Evolutionary conservation across 495 filamentous ascomycete species (phyloP), one percentile per base, ranked within the genome.

Genomic region (Xylaria cubensis): DNA sequence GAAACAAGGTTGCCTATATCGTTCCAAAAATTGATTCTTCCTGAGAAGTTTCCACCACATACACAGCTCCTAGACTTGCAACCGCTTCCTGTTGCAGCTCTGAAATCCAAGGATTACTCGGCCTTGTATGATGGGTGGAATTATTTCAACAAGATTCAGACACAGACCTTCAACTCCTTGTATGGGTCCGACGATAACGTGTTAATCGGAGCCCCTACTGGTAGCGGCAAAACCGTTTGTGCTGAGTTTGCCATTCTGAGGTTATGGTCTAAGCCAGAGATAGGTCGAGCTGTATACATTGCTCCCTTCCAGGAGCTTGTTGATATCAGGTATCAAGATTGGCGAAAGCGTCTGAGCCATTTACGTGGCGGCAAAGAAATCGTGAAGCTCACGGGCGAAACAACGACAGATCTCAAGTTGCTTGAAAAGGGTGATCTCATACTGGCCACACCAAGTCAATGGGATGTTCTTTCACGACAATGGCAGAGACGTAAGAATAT

Each of bases 401-500:
- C 92, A 10, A 93, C 94, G 2, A 91, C 93, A 17, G 96, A 99
- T 80, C 84, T 99, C 63, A 95, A 94, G 80, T 84, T 97, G 24
- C 87, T 99, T 5, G 95, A 97, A 73, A 87, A 88, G 69, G 94
- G 94, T 62, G 95, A 99, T 78, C 87, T 98, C 29, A 92, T 99
- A 70, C 86, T 99, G 29, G 97, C 96, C 10, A 98, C 96, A 1
- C 96, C 96, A 3, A 81, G 86, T 12, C 96, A 99, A 75, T 99
- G 96, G 96, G 96, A 99, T 81, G 90, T 97, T 24, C 82, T 99
- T 55, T 99, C 96, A 24, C 89, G 96, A 46, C 93, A 96, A 76
- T 99, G 96, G 96, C 94, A 97, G 84, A 87, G 94, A 67, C 89
- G 96, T 48, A 98, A 97, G 88, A 97, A 97, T 76, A 90, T 99